phyloP scores from a whole-genome alignment of 2,329 filamentous ascomycete species.

The Colletotrichum lupini region DNA sequence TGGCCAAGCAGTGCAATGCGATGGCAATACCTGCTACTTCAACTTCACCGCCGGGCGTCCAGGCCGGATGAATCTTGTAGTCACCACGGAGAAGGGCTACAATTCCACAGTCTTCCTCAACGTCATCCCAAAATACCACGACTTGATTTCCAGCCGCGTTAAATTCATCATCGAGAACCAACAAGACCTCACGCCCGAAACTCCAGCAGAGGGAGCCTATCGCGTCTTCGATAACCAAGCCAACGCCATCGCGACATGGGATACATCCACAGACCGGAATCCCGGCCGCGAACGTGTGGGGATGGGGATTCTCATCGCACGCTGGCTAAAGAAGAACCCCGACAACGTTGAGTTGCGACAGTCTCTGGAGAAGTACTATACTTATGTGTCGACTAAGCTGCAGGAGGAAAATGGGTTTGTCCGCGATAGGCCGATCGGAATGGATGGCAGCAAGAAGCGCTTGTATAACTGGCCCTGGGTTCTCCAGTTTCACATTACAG shows the following conservation, averaged over 20 bases:
- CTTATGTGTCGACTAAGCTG: conserved; percentile 29
- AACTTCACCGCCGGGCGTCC: conserved; percentile 4
- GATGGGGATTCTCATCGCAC: conserved; percentile 27
- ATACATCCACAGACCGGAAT: conserved; percentile 24
- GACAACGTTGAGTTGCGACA: not conserved
- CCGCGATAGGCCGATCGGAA: conserved; percentile 7
- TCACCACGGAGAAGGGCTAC: not conserved
- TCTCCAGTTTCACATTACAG: conserved; percentile 20
- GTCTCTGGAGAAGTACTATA: conserved; percentile 15
- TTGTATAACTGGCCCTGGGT: conserved; percentile 34
- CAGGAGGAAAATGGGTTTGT: conserved; percentile 24
- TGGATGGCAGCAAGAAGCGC: conserved; percentile 10
- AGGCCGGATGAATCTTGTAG: conserved; percentile 6
- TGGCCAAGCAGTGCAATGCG: not conserved
- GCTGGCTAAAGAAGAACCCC: conserved; percentile 20
- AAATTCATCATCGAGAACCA: conserved; percentile 28
- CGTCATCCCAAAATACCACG: conserved; percentile 13
- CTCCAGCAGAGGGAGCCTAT: conserved; percentile 19
- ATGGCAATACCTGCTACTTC: not conserved
- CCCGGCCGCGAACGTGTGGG: conserved; percentile 32
- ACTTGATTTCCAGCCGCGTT: conserved; percentile 21
- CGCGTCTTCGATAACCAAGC: conserved; percentile 31
- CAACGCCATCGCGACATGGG: conserved; percentile 22
- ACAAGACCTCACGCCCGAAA: not conserved
- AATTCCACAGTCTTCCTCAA: conserved; percentile 31